Evolutionary conservation across 495 filamentous ascomycete species (phyloP), one percentile per base, ranked within the genome.

Genomic region (Podospora bellae-mahoneyi): DNA sequence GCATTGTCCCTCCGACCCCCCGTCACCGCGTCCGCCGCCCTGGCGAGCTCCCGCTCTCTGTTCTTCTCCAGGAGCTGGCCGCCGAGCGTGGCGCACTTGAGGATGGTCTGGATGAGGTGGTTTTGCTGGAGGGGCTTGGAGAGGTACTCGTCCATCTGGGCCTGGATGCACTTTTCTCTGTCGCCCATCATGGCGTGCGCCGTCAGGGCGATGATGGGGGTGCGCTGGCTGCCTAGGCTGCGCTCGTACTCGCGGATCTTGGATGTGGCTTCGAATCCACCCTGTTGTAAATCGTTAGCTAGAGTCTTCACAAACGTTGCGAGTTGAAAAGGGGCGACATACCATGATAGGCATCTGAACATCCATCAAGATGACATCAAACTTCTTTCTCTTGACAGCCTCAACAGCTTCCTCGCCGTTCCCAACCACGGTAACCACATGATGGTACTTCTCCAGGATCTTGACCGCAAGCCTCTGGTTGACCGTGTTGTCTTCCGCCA

Each of bases 271-370:
- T 99, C 96, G 77, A 98, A 99, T 48, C 96, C 96, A 71, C 96
- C 96, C 89, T 91, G 68, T 69, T 32, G 23, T 23, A 23, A 23
- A 23, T 23, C 23, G 23, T 23, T 23, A 23, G 23, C 23, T 23
- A 23, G 20, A 23, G 23, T 23, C 23, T 23, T 1, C 23, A 23
- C 1, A 23, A 23, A 23, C 23, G 23, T 23, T 23, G 23, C 23
- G 23, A 23, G 23, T 23, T 23, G 23, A 1, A 23, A 23, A 13
- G 39, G 9, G 39, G 39, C 1, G 32, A 75, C 85, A 76, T 81
- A 91, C 89, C 94, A 99, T 98, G 68, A 98, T 90, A 23, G 96
- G 96, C 96, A 99, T 99, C 77, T 98, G 96, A 6, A 99, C 96
- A 73, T 99, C 95, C 95, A 99, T 99, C 60, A 99, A 81, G 69